A percentile compares a stretch with the other conserved stretches of the same genome.
Evolutionary conservation across 805 yeast species (phyloP).

Genomic region (Cyberlindnera euphorbiae): DNA sequence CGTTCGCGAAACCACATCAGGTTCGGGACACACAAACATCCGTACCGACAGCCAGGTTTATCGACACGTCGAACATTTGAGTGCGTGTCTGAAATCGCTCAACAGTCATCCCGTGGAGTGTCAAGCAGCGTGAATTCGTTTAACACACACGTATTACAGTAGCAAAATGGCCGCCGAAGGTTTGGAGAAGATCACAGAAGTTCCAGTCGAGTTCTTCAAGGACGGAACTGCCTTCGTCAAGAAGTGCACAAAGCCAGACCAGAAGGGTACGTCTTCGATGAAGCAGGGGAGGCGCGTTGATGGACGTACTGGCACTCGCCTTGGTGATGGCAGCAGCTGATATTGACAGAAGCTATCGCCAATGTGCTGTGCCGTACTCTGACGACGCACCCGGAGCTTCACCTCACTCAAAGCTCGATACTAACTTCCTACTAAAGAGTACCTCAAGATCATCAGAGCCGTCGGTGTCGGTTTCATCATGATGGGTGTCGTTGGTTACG

Average conservation of each 20-base stretch:
- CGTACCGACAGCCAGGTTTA: too few relatives aligned
- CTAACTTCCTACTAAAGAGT: constrained; percentile 44
- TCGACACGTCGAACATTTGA: constrained; percentile 10
- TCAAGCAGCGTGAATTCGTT: too few relatives aligned
- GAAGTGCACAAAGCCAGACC: constrained; percentile 90
- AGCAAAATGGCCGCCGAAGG: constrained; percentile 47
- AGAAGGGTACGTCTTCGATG: constrained; percentile 51
- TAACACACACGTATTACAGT: too few relatives aligned
- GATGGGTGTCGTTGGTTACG: constrained; percentile 97
- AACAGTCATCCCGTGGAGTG: too few relatives aligned
- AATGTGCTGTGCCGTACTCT: too few relatives aligned
- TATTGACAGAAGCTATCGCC: too few relatives aligned
- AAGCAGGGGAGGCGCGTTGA: not conserved
- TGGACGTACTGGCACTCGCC: too few relatives aligned
- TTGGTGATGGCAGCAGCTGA: too few relatives aligned
- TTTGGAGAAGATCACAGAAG: constrained; percentile 73
- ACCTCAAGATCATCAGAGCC: constrained; percentile 82
- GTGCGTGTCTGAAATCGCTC: too few relatives aligned
- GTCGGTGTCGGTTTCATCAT: constrained; percentile 95
- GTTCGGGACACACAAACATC: too few relatives aligned
- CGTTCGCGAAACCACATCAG: too few relatives aligned
- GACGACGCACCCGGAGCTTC: too few relatives aligned
- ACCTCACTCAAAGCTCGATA: not conserved
- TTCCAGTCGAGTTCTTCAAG: constrained; percentile 85
- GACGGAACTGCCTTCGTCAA: constrained; percentile 86